Conservation (phyloP, 345 rosid genomes). For the Cardamine chenopodiifolia region DNA sequence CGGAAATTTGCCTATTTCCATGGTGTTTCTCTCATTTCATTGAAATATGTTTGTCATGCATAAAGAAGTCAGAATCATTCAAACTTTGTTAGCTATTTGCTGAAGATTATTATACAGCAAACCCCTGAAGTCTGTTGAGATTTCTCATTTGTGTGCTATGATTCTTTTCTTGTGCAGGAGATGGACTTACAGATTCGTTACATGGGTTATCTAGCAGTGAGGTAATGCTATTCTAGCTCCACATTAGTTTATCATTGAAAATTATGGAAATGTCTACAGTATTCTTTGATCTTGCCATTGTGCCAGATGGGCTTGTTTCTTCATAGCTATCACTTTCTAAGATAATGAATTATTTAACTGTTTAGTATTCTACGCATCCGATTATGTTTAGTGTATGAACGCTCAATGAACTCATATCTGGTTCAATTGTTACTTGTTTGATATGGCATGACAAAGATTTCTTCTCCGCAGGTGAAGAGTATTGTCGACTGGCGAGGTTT, state of each 20-base stretch:
- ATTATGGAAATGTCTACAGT: background rate
- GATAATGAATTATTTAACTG: background rate
- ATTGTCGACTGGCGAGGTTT: conserved; percentile 90
- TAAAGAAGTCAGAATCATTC: background rate
- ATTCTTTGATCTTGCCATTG: conserved; percentile 10
- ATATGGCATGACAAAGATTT: background rate
- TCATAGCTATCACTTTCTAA: background rate
- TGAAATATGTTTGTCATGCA: background rate
- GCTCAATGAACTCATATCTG: conserved; percentile 19
- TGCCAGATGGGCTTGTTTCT: conserved; percentile 5
- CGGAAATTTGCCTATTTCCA: background rate
- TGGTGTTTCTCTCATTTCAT: background rate
- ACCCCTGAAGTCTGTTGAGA: conserved; percentile 18
- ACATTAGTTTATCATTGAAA: background rate
- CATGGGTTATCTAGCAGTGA: conserved; percentile 76
- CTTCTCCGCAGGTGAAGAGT: conserved; percentile 69
- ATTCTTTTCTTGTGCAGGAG: conserved; percentile 57
- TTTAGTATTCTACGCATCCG: background rate
- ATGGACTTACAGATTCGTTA: conserved; percentile 86
- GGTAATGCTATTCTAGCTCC: conserved; percentile 47
- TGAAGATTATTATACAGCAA: conserved; percentile 2
- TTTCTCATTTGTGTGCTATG: conserved; percentile 11
- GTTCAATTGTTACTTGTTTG: conserved; percentile 27
- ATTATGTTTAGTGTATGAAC: background rate
- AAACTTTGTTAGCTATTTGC: conserved; percentile 4